These are phyloP conservation scores for Apiotrichum domesticum DNA, from an alignment of 1,284 basidiomycete genomes.

Conservation along the genomic window DNA sequence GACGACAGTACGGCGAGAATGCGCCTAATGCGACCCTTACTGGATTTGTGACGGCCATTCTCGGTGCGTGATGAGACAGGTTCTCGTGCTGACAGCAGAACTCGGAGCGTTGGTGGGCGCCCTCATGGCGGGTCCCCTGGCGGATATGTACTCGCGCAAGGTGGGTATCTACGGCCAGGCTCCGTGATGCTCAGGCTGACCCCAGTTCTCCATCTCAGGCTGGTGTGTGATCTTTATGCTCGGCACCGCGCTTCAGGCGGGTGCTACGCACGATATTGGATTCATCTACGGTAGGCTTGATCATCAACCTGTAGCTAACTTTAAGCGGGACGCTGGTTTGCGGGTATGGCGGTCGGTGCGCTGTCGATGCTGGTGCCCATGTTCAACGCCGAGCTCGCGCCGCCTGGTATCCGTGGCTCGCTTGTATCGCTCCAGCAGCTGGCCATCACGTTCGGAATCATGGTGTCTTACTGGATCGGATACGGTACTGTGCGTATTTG, in stretches of 20 bases:
- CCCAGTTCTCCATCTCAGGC: constrained; percentile 34
- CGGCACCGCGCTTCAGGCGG: constrained; percentile 34
- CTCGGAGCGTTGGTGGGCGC: constrained; percentile 22
- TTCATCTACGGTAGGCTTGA: not conserved
- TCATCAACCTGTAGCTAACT: constrained; percentile 20
- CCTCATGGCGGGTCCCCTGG: constrained; percentile 21
- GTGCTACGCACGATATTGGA: constrained; percentile 18
- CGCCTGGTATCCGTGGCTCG: constrained; percentile 67
- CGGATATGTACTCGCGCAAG: not conserved
- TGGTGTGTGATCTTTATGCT: constrained; percentile 44
- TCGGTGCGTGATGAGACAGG: not conserved
- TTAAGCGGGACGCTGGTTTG: constrained; percentile 39
- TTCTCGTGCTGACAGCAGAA: not conserved
- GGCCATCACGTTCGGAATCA: constrained; percentile 63
- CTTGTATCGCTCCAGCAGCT: constrained; percentile 70
- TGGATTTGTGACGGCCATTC: constrained; percentile 17
- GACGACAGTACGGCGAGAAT: not conserved
- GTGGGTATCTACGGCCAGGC: constrained; percentile 16
- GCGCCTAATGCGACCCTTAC: not conserved
- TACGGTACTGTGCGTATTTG: constrained; percentile 11
- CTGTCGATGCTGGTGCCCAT: constrained; percentile 43
- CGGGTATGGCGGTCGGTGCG: constrained; percentile 42
- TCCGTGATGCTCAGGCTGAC: constrained; percentile 6
- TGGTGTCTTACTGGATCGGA: constrained; percentile 49
- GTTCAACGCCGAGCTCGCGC: constrained; percentile 67